Conservation (phyloP, 2,329 filamentous ascomycete species). For the Gaeumannomyces tritici region DNA sequence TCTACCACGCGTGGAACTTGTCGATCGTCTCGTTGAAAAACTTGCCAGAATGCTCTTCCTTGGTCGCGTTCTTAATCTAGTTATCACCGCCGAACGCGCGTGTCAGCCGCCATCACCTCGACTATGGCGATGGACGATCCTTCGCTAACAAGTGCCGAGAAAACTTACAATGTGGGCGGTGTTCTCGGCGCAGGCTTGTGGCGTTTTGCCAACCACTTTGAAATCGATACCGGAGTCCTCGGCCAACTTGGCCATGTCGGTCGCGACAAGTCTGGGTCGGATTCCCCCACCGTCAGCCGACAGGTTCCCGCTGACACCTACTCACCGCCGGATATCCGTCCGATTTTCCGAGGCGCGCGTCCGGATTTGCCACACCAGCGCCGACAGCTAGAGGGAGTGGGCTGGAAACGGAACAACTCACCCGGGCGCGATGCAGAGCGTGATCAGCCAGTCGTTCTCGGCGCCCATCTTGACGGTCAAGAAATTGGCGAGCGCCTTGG, state of each 20-base stretch:
- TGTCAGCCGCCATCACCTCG: neutral
- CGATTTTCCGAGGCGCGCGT: no score
- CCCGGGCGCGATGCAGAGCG: slow-evolving; percentile 17
- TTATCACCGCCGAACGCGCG: no score
- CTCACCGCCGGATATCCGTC: no score
- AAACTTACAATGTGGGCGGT: neutral
- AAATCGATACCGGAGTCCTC: neutral
- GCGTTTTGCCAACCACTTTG: neutral
- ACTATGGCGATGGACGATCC: no score
- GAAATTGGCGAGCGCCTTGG: slow-evolving; percentile 17
- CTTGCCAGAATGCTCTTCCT: neutral
- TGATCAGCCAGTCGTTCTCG: slow-evolving; percentile 11
- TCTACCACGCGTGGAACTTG: slow-evolving; percentile 7
- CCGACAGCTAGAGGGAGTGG: no score
- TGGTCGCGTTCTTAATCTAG: neutral
- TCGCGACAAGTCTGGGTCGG: neutral
- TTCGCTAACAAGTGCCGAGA: no score
- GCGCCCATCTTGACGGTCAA: slow-evolving; percentile 14
- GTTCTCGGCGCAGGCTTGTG: neutral
- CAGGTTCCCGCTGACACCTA: no score
- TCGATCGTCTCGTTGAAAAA: neutral
- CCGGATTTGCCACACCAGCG: no score
- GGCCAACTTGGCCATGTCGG: neutral
- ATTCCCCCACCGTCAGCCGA: neutral
- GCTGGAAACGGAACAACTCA: slow-evolving; percentile 7